phyloP scores from a whole-genome alignment of 192 early-diverging fungal species.

The Entophlyctis luteolus region DNA sequence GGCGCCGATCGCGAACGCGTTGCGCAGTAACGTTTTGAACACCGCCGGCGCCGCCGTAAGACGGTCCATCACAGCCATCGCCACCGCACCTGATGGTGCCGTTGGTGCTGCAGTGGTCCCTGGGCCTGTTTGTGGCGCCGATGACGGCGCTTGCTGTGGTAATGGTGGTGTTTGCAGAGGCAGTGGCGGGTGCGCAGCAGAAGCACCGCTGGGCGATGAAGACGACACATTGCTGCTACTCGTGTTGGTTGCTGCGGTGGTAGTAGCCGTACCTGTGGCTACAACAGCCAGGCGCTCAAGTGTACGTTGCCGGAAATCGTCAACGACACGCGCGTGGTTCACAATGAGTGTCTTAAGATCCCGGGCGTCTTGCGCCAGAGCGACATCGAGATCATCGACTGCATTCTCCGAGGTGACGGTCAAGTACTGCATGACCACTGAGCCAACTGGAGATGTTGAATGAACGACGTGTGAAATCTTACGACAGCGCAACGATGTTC shows the following conservation, averaged over 20 bases:
- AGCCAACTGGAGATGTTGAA: constrained; percentile 33
- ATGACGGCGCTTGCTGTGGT: not conserved
- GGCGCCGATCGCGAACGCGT: constrained; percentile 37
- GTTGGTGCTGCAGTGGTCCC: not conserved
- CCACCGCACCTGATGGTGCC: not conserved
- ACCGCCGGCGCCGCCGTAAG: not conserved
- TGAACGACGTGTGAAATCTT: too few species aligned
- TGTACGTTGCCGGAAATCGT: constrained; percentile 34
- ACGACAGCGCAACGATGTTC: not conserved
- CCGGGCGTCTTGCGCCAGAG: constrained; percentile 42
- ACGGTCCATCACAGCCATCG: constrained; percentile 19
- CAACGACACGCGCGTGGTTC: constrained; percentile 41
- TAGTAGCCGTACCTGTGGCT: not conserved
- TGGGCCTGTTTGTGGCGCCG: not conserved
- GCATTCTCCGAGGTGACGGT: constrained; percentile 18
- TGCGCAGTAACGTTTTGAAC: constrained; percentile 41
- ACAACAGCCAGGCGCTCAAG: constrained; percentile 2
- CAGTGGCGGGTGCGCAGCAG: not conserved
- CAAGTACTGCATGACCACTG: constrained; percentile 41
- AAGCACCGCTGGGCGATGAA: constrained; percentile 1
- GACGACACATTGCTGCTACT: constrained; percentile 9
- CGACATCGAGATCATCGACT: constrained; percentile 41
- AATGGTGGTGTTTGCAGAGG: not conserved
- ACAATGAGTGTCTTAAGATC: constrained; percentile 42
- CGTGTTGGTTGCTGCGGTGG: too few species aligned